Evolutionary conservation across 208 protist genomes (phyloP).

Genomic region (Crithidia sp.): DNA sequence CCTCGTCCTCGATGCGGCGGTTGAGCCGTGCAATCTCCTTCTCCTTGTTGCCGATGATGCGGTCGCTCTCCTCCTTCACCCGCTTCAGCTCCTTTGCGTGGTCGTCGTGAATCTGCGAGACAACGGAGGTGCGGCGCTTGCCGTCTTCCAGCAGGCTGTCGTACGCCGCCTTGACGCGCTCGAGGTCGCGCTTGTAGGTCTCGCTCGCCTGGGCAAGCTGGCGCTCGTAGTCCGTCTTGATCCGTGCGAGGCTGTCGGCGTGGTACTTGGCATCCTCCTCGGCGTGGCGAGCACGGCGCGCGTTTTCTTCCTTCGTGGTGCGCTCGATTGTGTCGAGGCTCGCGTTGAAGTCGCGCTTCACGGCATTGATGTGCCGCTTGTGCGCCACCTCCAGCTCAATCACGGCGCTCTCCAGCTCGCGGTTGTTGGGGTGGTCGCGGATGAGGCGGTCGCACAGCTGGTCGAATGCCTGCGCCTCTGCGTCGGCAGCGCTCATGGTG

Average conservation of each 20-base stretch:
- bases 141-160: slow-evolving; percentile 32
- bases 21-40: slow-evolving; percentile 56
- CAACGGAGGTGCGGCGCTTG: slow-evolving; percentile 27
- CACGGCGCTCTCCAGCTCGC: slow-evolving; percentile 33
- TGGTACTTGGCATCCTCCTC: slow-evolving; percentile 28
- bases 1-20: slow-evolving; percentile 38
- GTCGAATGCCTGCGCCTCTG: slow-evolving; percentile 30
- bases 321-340: slow-evolving; percentile 32
- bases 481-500: slow-evolving; percentile 7
- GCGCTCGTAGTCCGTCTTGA: slow-evolving; percentile 36
- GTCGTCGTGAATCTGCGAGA: slow-evolving; percentile 49
- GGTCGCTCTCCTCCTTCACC: slow-evolving; percentile 51
- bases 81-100: slow-evolving; percentile 44
- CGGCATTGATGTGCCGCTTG: slow-evolving; percentile 43
- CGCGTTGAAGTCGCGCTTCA: slow-evolving; percentile 44
- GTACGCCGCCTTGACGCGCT: slow-evolving; percentile 38
- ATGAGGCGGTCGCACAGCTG: slow-evolving; percentile 36
- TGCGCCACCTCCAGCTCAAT: slow-evolving; percentile 41
- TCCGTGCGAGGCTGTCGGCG: slow-evolving; percentile 24
- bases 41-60: slow-evolving; percentile 43
- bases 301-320: slow-evolving; percentile 25
- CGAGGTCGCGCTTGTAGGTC: slow-evolving; percentile 32
- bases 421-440: slow-evolving; percentile 20
- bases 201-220: slow-evolving; percentile 28
- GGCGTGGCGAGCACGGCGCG: slow-evolving; percentile 18